Evolutionary conservation across 805 yeast species (phyloP).

Genomic region (Grigorovia transvaalensis): DNA sequence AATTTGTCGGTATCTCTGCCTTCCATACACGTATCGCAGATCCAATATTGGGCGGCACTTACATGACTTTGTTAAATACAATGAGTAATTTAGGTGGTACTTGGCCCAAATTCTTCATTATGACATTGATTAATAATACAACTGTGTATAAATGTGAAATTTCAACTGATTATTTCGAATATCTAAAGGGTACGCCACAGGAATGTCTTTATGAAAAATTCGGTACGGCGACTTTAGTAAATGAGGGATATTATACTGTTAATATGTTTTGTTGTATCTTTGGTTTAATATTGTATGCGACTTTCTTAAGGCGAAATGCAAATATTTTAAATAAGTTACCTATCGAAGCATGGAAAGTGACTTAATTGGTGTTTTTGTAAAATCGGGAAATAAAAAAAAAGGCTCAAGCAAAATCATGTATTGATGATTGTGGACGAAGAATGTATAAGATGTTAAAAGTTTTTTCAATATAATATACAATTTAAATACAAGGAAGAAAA

Average conservation of each 20-base stretch:
- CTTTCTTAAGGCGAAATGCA: slow-evolving; percentile 57
- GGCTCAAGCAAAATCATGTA: background rate
- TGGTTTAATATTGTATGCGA: slow-evolving; percentile 55
- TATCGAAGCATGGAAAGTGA: slow-evolving; percentile 58
- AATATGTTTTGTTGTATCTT: slow-evolving; percentile 59
- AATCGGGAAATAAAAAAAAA: too few relatives aligned
- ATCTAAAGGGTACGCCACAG: slow-evolving; percentile 9
- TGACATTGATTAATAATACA: slow-evolving; percentile 69
- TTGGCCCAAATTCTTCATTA: slow-evolving; percentile 85
- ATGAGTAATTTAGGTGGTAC: slow-evolving; percentile 91
- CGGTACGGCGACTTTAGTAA: slow-evolving; percentile 44
- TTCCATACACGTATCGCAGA: slow-evolving; percentile 95
- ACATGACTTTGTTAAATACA: slow-evolving; percentile 93
- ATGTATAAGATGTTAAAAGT: too few relatives aligned
- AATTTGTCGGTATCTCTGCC: slow-evolving; percentile 87
- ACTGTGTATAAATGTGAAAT: slow-evolving; percentile 54
- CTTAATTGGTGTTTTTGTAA: background rate
- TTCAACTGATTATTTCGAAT: slow-evolving; percentile 6
- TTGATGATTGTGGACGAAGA: too few relatives aligned
- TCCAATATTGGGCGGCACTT: slow-evolving; percentile 93
- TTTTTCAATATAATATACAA: too few relatives aligned
- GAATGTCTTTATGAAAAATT: slow-evolving; percentile 24
- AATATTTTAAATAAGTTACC: slow-evolving; percentile 62
- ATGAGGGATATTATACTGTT: slow-evolving; percentile 80
- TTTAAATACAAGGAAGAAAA: too few relatives aligned